Base-by-base conservation (phyloP, 106 monocot species). In the Ottelia alismoides region DNA sequence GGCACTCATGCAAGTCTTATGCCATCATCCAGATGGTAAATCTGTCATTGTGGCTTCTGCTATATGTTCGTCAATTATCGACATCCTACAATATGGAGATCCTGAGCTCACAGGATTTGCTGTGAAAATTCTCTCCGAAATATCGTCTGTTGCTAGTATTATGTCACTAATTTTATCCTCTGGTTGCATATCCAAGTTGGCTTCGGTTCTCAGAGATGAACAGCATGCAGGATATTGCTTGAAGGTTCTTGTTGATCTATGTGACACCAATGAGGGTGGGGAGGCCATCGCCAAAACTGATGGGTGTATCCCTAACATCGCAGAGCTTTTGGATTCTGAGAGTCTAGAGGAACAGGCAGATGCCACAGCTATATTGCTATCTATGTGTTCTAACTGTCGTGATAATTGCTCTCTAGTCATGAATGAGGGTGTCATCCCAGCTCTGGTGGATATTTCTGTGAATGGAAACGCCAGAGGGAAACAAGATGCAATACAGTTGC, bases 371-470 rank as follows among this genome's bases (percentile, higher is more conserved):
- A 71, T 86, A 19, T 64, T 98, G 1, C 55, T 72, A 26, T 57
- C 67, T 55, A 7, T 86, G 43, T 90, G 85, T 49, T 74, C 61
- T 32, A 35, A 32, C 18, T 70, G 72, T 66, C 21, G 45, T 16
- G 72, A 78, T 1, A 61, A 90, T 53, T 76, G 76, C 46, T 43
- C 53, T 3, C 31, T 77, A n/a, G 76, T 96, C 11, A 55, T 85
- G 88, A 72, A 96, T 32, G 85, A 98, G 62, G 89, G 85, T 24
- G 62, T 90, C 3, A 75, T 98, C 54, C 89, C 85, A 28, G 49
- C 85, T 35, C 79, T 98, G 26, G 85, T 85, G 17, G 44, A 82
- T 58, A 72, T 90, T 16, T 90, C 90, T 12, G 69, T 85, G 1
- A 98, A 79, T 61, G 98, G 98, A 22, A 90, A 44, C 49, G 21